phyloP scores from a whole-genome alignment of 352 stramenopile species.

The Blastocystis sp. region DNA sequence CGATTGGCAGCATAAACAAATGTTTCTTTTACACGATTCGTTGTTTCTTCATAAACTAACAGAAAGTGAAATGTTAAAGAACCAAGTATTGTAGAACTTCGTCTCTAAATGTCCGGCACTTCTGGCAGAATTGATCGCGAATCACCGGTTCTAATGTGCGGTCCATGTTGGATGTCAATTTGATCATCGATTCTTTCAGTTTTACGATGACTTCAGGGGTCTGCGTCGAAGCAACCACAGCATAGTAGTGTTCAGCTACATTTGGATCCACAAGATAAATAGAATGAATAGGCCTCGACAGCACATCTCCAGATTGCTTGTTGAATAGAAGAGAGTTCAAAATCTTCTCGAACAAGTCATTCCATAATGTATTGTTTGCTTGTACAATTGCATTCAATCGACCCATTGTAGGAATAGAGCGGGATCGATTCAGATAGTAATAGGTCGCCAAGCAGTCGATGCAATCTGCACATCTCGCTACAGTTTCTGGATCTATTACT shows the following conservation, averaged over 20 bases:
- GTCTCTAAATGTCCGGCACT: slow-evolving; percentile 41
- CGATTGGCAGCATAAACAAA: slow-evolving; percentile 30
- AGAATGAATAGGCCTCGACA: slow-evolving; percentile 53
- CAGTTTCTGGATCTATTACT: slow-evolving; percentile 45
- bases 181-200: slow-evolving; percentile 52
- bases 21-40: not conserved
- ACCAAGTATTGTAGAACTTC: slow-evolving; percentile 50
- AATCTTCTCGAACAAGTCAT: slow-evolving; percentile 61
- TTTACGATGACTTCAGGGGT: slow-evolving; percentile 20
- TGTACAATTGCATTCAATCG: slow-evolving; percentile 17
- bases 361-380: slow-evolving; percentile 40
- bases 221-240: slow-evolving; percentile 19
- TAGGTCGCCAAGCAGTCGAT: slow-evolving; percentile 57
- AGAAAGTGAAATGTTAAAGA: slow-evolving; percentile 45
- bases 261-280: slow-evolving; percentile 34
- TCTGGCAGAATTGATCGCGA: slow-evolving; percentile 53
- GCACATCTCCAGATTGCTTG: slow-evolving; percentile 12
- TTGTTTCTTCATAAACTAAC: slow-evolving; percentile 8
- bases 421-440: slow-evolving; percentile 52
- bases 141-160: slow-evolving; percentile 36
- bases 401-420: not conserved
- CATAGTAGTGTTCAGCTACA: slow-evolving; percentile 49
- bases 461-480: slow-evolving; percentile 52
- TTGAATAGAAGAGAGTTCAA: slow-evolving; percentile 57
- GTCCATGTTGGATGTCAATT: slow-evolving; percentile 38